phyloP scores from a whole-genome alignment of 1,139 yeast genomes.

The Candida albicans region DNA sequence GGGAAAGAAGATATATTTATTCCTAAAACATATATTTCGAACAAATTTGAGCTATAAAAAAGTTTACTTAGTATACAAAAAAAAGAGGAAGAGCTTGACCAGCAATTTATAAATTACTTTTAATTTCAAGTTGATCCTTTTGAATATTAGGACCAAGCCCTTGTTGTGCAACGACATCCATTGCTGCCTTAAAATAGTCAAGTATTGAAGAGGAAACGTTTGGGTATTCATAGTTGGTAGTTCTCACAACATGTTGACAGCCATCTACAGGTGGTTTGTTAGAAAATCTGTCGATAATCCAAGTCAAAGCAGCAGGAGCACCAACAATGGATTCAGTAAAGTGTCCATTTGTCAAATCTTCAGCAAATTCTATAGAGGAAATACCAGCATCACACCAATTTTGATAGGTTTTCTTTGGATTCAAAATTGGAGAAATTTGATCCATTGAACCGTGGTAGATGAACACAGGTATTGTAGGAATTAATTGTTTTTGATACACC shows the following conservation, averaged over 20 bases:
- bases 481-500: conserved; percentile 16
- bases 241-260: conserved; percentile 24
- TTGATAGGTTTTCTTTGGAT: conserved; percentile 25
- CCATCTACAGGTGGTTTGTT: conserved; percentile 28
- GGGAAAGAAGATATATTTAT: too few species aligned
- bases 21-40: too few species aligned
- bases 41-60: too few species aligned
- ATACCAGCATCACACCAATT: conserved; percentile 34
- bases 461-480: conserved; percentile 35
- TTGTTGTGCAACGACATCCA: not conserved
- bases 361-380: conserved; percentile 29
- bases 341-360: conserved; percentile 28
- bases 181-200: not conserved
- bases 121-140: not conserved
- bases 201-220: not conserved
- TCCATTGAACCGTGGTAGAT: conserved; percentile 34
- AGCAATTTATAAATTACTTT: too few species aligned
- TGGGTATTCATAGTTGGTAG: conserved; percentile 27
- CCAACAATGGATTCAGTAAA: conserved; percentile 25
- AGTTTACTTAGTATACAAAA: too few species aligned
- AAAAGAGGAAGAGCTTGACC: too few species aligned
- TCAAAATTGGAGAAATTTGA: conserved; percentile 27
- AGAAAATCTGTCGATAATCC: conserved; percentile 22
- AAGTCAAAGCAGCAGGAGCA: conserved; percentile 30
- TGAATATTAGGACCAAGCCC: not conserved